Conservation (phyloP, 106 monocot species). For the Iris macrosiphon region DNA sequence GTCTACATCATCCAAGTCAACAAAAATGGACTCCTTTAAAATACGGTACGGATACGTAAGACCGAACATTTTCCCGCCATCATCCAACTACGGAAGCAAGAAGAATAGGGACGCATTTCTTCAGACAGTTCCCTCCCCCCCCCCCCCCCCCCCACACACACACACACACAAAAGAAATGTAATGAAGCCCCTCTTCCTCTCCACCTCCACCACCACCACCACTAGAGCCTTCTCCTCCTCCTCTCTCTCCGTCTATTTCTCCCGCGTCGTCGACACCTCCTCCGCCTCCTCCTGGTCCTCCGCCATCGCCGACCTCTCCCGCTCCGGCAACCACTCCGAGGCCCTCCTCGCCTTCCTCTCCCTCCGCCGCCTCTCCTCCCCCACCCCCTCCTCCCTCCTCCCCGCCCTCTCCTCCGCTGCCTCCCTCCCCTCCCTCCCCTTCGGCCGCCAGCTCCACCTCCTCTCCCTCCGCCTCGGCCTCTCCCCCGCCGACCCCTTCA, state of each 20-base stretch:
- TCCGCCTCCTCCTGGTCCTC: conserved; percentile 66
- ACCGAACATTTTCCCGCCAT: too few relatives aligned
- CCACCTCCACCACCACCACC: neutral
- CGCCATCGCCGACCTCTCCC: conserved; percentile 65
- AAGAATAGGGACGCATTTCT: too few relatives aligned
- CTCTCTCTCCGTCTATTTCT: conserved; percentile 35
- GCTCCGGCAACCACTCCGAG: conserved; percentile 34
- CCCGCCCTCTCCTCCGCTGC: conserved; percentile 54
- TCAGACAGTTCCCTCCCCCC: too few relatives aligned
- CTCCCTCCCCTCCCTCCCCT: conserved; percentile 16
- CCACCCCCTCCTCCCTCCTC: conserved; percentile 64
- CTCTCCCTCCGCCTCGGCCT: conserved; percentile 44
- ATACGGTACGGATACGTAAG: too few relatives aligned
- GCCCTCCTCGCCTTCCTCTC: conserved; percentile 60
- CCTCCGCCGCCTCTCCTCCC: conserved; percentile 29
- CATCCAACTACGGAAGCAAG: too few relatives aligned
- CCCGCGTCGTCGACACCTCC: conserved; percentile 35
- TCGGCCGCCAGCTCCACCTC: conserved; percentile 61
- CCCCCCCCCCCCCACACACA: too few relatives aligned
- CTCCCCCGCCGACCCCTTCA: conserved; percentile 53
- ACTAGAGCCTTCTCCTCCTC: conserved; percentile 3
- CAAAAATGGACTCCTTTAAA: too few relatives aligned
- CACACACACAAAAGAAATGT: too few relatives aligned
- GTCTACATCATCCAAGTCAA: too few relatives aligned
- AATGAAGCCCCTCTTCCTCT: neutral